Percentiles rank a stretch among this genome's conserved stretches.
phyloP scores from a whole-genome alignment of 441 rosid species.

The Macaranga tanarius region DNA sequence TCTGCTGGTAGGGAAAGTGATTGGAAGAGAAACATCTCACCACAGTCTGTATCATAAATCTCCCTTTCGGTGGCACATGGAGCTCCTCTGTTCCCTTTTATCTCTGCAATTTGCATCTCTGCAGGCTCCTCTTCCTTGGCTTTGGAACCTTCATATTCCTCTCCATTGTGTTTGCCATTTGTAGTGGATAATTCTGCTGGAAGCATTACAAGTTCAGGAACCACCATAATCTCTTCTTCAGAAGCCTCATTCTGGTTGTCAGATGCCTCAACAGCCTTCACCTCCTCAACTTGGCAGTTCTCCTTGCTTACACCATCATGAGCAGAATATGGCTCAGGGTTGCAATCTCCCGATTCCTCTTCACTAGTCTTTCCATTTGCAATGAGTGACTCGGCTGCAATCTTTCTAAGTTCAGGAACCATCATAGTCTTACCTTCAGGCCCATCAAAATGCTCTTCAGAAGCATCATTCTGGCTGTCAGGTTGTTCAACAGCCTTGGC shows the following conservation, averaged over 20 bases:
- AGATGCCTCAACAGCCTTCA: slow-evolving; percentile 16
- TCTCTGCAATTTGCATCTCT: slow-evolving; percentile 26
- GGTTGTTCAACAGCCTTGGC: slow-evolving; percentile 20
- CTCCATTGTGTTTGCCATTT: neutral
- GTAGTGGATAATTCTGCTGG: slow-evolving; percentile 18
- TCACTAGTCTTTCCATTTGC: neutral
- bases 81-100: slow-evolving; percentile 20
- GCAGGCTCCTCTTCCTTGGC: slow-evolving; percentile 18
- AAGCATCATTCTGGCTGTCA: slow-evolving; percentile 25
- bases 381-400: slow-evolving; percentile 16
- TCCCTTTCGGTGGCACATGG: slow-evolving; percentile 9
- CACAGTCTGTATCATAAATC: slow-evolving; percentile 9
- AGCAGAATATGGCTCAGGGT: neutral
- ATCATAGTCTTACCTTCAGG: slow-evolving; percentile 18
- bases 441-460: slow-evolving; percentile 20
- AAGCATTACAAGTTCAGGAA: slow-evolving; percentile 14
- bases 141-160: slow-evolving; percentile 14
- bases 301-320: slow-evolving; percentile 6
- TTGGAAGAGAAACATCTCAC: slow-evolving; percentile 8
- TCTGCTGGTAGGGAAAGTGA: slow-evolving; percentile 13
- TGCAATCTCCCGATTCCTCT: neutral
- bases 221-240: slow-evolving; percentile 12
- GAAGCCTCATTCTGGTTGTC: slow-evolving; percentile 24
- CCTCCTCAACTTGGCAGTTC: slow-evolving; percentile 21
- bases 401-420: slow-evolving; percentile 15